Percentiles rank a stretch among this genome's conserved stretches.
Conservation (phyloP, 1,284 basidiomycete genomes). For the Meira nashicola region DNA sequence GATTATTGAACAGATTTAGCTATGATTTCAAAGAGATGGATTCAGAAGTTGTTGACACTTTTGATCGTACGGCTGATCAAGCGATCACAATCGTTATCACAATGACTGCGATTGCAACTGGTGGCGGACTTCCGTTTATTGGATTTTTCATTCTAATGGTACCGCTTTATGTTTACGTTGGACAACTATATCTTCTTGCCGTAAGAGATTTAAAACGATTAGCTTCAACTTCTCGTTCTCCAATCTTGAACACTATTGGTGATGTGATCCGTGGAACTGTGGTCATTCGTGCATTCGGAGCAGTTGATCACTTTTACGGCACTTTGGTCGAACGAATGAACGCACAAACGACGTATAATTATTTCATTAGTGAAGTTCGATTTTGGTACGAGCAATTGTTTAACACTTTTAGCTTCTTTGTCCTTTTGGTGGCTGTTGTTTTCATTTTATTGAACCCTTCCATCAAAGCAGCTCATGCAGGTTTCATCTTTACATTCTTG, state of each 20-base stretch:
- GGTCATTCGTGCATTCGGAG: conserved; percentile 58
- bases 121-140: conserved; percentile 52
- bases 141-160: conserved; percentile 54
- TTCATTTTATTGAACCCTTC: conserved; percentile 53
- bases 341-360: conserved; percentile 53
- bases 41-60: conserved; percentile 45
- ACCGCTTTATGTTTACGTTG: conserved; percentile 55
- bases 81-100: conserved; percentile 42
- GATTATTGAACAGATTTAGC: conserved; percentile 57
- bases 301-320: conserved; percentile 55
- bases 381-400: conserved; percentile 36
- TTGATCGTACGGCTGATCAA: conserved; percentile 14
- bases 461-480: conserved; percentile 52
- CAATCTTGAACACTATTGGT: conserved; percentile 52
- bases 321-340: conserved; percentile 56
- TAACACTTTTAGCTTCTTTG: conserved; percentile 56
- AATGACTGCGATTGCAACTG: conserved; percentile 35
- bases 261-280: conserved; percentile 55
- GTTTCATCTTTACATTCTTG: conserved; percentile 41
- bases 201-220: conserved; percentile 56
- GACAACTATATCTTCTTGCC: conserved; percentile 56
- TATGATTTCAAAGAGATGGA: conserved; percentile 59
- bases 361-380: conserved; percentile 29
- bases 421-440: conserved; percentile 55
- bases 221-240: conserved; percentile 48